Base-by-base conservation (phyloP, 495 filamentous ascomycete species). In the Tuber magnatum region DNA sequence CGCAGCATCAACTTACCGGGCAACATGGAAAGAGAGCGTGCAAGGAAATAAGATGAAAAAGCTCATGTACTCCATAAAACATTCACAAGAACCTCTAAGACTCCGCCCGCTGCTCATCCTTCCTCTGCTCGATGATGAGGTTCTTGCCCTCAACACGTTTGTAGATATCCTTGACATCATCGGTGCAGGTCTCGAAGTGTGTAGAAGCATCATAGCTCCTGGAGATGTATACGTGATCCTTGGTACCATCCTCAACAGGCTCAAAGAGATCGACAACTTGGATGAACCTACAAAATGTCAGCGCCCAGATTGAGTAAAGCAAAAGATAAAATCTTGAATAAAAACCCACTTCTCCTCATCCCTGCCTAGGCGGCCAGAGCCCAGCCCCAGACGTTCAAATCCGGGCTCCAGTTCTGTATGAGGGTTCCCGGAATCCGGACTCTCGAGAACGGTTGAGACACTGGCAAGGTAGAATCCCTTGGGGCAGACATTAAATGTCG, bases 391-490 rank as follows among this genome's bases (percentile, higher is more conserved):
- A 75, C 95, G 90, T 83, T 98, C 94, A 77, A 99, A 92, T 74
- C 95, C 95, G 38, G 94, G 91, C 83, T 94, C 91, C 6, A 99
- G 90, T 85, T 99, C 95, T 40, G 97, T 84, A 84, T 98, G 96
- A 85, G 96, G 94, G 87, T 99, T 98, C 76, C 91, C 90, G 76
- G 89, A 86, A 61, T 90, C 90, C 14, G 78, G 76, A 43, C 79
- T 71, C 87, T 99, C 95, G 80, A 97, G 93, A 79, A 99, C 97
- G 75, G 96, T 99, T 71, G 93, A 97, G 72, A 99, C 94, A 80
- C 97, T 97, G 76, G 95, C 96, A 80, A 99, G 93, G 86, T 97
- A 98, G 88, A 97, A 98, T 65, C 94, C 95, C 88, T 97, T 97
- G 73, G 96, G 95, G 86, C 96, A 98, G 80, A 98, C 96, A 83